These are phyloP conservation scores for Plasmodium blacklocki DNA, from an alignment of 169 alveolate species.

Conservation along the genomic window DNA sequence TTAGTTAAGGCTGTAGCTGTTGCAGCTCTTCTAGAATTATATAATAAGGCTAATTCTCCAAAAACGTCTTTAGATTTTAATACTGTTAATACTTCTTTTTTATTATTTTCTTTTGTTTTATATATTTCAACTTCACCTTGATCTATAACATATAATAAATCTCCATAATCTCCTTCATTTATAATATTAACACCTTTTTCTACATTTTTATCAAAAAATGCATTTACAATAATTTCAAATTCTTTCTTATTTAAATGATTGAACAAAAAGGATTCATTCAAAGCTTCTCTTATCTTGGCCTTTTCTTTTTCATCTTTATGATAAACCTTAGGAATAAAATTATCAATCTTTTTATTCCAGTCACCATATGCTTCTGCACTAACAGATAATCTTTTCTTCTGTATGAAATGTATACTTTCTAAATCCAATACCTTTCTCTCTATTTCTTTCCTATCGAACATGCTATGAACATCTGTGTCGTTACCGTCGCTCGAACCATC, in stretches of 20 bases:
- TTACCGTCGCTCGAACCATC: constrained; percentile 58
- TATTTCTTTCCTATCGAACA: constrained; percentile 39
- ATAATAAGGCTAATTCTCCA: constrained; percentile 97
- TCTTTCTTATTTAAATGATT: constrained; percentile 88
- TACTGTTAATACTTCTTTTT: constrained; percentile 79
- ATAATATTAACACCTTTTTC: constrained; percentile 88
- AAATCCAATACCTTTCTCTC: constrained; percentile 22
- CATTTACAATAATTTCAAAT: constrained; percentile 87
- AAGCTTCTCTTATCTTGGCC: constrained; percentile 82
- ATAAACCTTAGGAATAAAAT: constrained; percentile 87
- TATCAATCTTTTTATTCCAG: constrained; percentile 90
- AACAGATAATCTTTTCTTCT: constrained; percentile 76
- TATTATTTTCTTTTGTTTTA: constrained; percentile 86
- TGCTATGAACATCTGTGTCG: constrained; percentile 57
- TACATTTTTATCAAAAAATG: constrained; percentile 91
- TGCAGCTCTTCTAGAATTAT: constrained; percentile 97
- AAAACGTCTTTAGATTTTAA: constrained; percentile 94
- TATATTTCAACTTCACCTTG: constrained; percentile 92
- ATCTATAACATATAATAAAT: constrained; percentile 93
- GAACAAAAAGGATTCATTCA: constrained; percentile 88
- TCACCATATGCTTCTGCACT: constrained; percentile 95
- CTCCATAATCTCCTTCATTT: constrained; percentile 97
- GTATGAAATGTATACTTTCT: neutral
- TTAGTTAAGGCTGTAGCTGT: constrained; percentile 93
- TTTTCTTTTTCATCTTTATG: constrained; percentile 88